Percentiles rank a stretch among this genome's conserved stretches.
phyloP scores from a whole-genome alignment of 208 protist genomes.

The Trypanosomatidae sp. region DNA sequence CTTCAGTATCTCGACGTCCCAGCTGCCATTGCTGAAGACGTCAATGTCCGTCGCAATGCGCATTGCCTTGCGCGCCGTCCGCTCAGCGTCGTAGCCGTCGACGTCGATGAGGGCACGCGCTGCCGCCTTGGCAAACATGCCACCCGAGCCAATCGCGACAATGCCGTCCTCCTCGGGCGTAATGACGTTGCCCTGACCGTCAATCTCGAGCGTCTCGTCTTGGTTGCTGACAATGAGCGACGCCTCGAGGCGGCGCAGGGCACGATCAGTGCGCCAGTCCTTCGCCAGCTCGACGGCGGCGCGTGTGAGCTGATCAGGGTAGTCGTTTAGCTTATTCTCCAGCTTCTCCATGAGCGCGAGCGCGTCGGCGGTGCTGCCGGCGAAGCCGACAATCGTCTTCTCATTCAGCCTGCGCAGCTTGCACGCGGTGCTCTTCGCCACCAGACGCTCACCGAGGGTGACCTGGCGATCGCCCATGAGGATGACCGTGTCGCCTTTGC shows the following conservation, averaged over 20 bases:
- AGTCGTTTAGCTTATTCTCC: slow-evolving; percentile 89
- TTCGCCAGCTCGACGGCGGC: slow-evolving; percentile 92
- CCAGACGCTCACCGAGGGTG: slow-evolving; percentile 88
- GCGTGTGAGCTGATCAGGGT: slow-evolving; percentile 87
- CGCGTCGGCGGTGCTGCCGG: slow-evolving; percentile 91
- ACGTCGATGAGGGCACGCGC: slow-evolving; percentile 89
- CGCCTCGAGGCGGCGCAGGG: slow-evolving; percentile 89
- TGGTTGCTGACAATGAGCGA: slow-evolving; percentile 86
- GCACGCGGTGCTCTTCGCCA: slow-evolving; percentile 77
- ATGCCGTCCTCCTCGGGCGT: slow-evolving; percentile 91
- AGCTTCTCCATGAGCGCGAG: slow-evolving; percentile 94
- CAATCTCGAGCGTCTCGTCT: slow-evolving; percentile 87
- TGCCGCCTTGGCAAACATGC: slow-evolving; percentile 89
- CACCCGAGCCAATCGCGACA: slow-evolving; percentile 89
- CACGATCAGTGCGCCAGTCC: slow-evolving; percentile 92
- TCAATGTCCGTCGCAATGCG: slow-evolving; percentile 93
- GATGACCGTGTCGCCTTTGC: slow-evolving; percentile 86
- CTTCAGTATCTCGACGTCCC: slow-evolving; percentile 79
- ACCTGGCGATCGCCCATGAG: slow-evolving; percentile 92
- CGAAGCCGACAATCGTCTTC: slow-evolving; percentile 88
- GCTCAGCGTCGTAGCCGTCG: slow-evolving; percentile 77
- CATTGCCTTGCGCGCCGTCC: slow-evolving; percentile 90
- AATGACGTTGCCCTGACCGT: slow-evolving; percentile 93
- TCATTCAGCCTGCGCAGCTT: slow-evolving; percentile 71
- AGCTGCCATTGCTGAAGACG: slow-evolving; percentile 94